These are phyloP conservation scores for Avena insularis DNA, from an alignment of 176 grass and related monocot species.

Conservation along the genomic window DNA sequence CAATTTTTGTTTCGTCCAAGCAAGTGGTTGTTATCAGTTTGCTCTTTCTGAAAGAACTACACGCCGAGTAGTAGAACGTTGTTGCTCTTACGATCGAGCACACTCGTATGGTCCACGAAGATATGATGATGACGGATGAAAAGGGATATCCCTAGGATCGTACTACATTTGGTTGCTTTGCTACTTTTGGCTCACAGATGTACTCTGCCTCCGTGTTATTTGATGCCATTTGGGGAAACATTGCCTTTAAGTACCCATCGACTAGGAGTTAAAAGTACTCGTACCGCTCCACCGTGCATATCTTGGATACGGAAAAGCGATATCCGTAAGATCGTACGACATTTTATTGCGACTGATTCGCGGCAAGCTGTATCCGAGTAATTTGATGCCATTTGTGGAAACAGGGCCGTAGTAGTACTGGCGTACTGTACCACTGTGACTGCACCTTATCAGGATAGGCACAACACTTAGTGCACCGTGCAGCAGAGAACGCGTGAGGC, in stretches of 20 bases:
- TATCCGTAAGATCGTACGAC: neutral
- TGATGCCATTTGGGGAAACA: neutral
- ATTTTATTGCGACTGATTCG: neutral
- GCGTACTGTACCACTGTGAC: neutral
- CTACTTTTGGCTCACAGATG: neutral
- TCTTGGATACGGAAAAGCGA: neutral
- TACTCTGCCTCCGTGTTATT: neutral
- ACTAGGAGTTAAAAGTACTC: neutral
- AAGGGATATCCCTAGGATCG: neutral
- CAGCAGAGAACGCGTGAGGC: neutral
- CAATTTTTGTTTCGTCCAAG: too few relatives aligned
- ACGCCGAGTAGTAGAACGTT: too few relatives aligned
- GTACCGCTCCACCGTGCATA: neutral
- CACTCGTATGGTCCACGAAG: neutral
- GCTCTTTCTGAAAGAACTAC: too few relatives aligned
- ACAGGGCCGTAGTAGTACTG: neutral
- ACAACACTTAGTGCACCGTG: neutral
- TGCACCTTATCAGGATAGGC: neutral
- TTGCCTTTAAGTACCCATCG: neutral
- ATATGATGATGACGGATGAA: neutral
- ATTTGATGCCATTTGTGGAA: neutral
- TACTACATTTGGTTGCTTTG: neutral
- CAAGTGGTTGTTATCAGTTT: too few relatives aligned
- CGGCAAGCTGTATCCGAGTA: too few relatives aligned
- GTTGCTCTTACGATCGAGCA: neutral